Base-by-base conservation (phyloP, 2,329 filamentous ascomycete species). In the Penicillium decumbens region DNA sequence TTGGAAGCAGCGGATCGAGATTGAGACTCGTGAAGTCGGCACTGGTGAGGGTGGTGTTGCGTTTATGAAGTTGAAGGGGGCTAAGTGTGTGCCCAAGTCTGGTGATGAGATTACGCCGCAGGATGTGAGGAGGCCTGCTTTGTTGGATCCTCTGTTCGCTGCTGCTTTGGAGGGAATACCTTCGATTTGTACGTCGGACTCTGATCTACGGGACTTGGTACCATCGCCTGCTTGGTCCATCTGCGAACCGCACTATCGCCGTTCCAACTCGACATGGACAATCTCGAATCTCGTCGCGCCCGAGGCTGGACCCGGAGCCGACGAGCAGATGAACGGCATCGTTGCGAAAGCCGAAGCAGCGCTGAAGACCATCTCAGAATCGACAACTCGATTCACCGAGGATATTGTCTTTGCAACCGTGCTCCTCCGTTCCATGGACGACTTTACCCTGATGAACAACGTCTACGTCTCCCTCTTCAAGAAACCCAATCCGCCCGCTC, bases 401-500 rank as follows among this genome's bases (percentile, higher is more conserved):
- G 71, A 75, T 52, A 72, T 77, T 39, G 63, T 75, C 32, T 75
- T 74, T 44, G 68, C 76, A 32, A 81, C 78, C 1, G 75, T 97
- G 45, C 73, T 95, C 42, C 80, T 98, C 29, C 83, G 86, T 45
- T 79, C 78, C 49, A 96, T 97, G 87, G 68, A 80, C 18, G 83
- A 90, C 69, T 98, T 97, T 68, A 75, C 82, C 0, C 62, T 74
- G 13, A 75, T 95, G 59, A 97, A 97, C 69, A 68, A 75, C 24
- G 73, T 87, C 54, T 98, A 97, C 69, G 83, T 82, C 4, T 75
- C 78, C 7, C 78, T 90, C 37, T 97, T 97, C 69, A 72, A 73
- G 18, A 76, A 79, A 42, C 86, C 91, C 0, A 95, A 91, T 56
- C 93, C 93, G 0, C 89, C 93, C 0, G 83, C 91, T 0, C 77